phyloP scores from a whole-genome alignment of 495 filamentous ascomycete species.

The Rhypophila decipiens region DNA sequence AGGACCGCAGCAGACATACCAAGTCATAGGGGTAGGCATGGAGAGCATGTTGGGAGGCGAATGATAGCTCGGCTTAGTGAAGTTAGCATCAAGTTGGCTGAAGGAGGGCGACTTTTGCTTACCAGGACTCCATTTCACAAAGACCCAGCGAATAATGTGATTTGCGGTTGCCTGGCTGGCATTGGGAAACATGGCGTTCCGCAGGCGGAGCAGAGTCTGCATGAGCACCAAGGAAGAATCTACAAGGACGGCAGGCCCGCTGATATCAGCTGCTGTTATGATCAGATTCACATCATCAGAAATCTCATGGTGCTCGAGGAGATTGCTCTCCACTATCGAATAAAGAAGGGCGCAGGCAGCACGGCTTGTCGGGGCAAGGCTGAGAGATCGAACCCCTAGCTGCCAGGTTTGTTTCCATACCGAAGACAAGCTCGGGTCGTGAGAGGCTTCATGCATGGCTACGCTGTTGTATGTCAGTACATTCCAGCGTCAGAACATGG shows the following conservation, averaged over 20 bases:
- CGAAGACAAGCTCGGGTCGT: conserved; percentile 18
- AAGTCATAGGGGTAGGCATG: conserved; percentile 38
- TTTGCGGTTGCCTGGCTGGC: conserved; percentile 57
- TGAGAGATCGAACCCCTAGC: conserved; percentile 60
- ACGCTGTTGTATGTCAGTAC: conserved; percentile 1
- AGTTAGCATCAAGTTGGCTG: background rate
- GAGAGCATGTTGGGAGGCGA: conserved; percentile 31
- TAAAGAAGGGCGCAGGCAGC: conserved; percentile 74
- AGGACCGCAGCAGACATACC: conserved; percentile 39
- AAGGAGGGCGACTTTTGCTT: conserved; percentile 2
- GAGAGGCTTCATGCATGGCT: conserved; percentile 9
- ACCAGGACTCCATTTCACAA: conserved; percentile 74
- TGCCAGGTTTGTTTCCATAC: conserved; percentile 74
- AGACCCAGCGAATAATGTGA: conserved; percentile 71
- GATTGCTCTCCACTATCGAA: conserved; percentile 53
- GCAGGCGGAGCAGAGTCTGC: conserved; percentile 54
- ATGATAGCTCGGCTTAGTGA: conserved; percentile 28
- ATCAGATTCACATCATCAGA: conserved; percentile 61
- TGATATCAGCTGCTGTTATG: conserved; percentile 67
- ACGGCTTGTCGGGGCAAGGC: conserved; percentile 63
- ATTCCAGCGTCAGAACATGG: background rate
- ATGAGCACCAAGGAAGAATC: conserved; percentile 75
- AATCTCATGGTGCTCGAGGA: conserved; percentile 58
- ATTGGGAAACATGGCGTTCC: conserved; percentile 56
- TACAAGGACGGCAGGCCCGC: conserved; percentile 70